Evolutionary conservation across 148 eudicot species (phyloP).

Genomic region (Rhododendron molle): DNA sequence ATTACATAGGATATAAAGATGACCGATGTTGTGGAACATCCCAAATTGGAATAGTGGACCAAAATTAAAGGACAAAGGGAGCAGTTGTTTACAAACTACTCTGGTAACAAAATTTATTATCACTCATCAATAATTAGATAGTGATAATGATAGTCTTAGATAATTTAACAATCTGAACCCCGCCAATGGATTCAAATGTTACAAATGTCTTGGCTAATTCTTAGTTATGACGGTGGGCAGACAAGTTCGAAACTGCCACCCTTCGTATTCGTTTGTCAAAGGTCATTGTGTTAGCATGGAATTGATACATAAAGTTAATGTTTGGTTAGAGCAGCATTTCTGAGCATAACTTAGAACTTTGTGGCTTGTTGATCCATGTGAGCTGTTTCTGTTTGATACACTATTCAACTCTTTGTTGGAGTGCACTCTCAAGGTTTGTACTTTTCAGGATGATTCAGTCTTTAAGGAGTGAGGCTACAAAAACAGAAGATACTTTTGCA

Average conservation of each 20-base stretch:
- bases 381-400: neutral
- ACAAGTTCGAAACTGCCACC: neutral
- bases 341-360: neutral
- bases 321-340: neutral
- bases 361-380: neutral
- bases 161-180: neutral
- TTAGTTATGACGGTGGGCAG: neutral
- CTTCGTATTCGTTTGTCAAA: neutral
- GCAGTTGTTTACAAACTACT: neutral
- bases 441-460: slow-evolving; percentile 81
- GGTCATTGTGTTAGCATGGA: neutral
- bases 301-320: neutral
- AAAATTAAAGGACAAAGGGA: neutral
- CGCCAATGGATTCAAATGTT: neutral
- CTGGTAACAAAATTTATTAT: neutral
- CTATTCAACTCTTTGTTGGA: neutral
- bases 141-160: neutral
- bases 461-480: slow-evolving; percentile 64
- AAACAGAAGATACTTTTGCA: slow-evolving; percentile 69
- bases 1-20: no score
- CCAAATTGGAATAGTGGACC: neutral
- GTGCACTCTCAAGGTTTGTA: slow-evolving; percentile 7
- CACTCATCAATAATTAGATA: neutral
- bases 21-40: neutral
- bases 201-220: neutral